Evolutionary conservation across 2,329 filamentous ascomycete species (phyloP).

Genomic region (Clarireedia sp.): DNA sequence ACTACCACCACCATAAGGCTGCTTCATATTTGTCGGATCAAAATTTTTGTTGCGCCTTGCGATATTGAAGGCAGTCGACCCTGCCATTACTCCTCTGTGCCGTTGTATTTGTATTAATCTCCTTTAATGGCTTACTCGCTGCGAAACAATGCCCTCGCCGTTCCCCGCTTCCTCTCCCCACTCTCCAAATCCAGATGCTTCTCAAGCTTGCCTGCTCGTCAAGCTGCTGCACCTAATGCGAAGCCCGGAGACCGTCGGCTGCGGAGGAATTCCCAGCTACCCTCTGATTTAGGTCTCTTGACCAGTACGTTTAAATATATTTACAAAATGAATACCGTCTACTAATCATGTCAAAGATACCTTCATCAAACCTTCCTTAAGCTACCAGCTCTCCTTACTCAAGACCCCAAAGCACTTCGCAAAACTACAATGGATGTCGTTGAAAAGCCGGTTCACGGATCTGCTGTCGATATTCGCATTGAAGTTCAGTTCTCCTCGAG

Average conservation of each 20-base stretch:
- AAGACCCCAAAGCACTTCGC: conserved; percentile 18
- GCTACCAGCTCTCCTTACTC: conserved; percentile 27
- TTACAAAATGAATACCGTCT: neutral
- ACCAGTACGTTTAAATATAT: conserved; percentile 14
- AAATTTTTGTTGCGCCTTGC: neutral
- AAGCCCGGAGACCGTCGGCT: neutral
- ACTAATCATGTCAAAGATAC: conserved; percentile 25
- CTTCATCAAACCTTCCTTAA: conserved; percentile 30
- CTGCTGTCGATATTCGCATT: conserved; percentile 16
- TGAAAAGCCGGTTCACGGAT: conserved; percentile 22
- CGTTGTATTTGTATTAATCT: neutral
- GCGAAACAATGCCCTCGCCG: conserved; percentile 18
- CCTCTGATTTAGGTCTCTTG: conserved; percentile 22
- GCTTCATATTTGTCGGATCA: neutral
- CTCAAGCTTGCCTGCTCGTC: conserved; percentile 14
- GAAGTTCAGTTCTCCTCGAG: conserved; percentile 15
- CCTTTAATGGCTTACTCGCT: conserved; percentile 21
- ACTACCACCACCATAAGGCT: neutral
- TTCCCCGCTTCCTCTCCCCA: conserved; percentile 7
- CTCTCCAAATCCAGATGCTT: conserved; percentile 18
- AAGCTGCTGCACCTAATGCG: conserved; percentile 1
- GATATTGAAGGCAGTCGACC: neutral
- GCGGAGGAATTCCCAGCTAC: neutral
- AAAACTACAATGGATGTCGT: conserved; percentile 23
- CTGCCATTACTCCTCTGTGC: neutral